Evolutionary conservation across 1,284 basidiomycete genomes (phyloP).

Genomic region (Cryptococcus deneoformans): DNA sequence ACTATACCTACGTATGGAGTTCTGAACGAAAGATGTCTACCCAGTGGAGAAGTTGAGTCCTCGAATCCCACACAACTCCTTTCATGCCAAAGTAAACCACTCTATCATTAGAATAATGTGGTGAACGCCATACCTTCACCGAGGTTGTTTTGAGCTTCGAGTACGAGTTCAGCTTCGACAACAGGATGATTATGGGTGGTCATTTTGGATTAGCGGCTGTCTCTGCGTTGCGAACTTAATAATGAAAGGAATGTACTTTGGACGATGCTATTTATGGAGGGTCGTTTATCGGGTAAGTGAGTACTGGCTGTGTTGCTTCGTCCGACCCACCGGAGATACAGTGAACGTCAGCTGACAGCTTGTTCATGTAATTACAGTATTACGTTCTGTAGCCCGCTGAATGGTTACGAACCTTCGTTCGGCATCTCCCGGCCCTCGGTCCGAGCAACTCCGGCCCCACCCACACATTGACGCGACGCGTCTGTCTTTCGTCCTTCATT

Average conservation of each 20-base stretch:
- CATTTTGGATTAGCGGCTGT: background rate
- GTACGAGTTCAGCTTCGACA: conserved; percentile 33
- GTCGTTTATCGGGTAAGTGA: too few relatives aligned
- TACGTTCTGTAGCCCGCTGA: too few relatives aligned
- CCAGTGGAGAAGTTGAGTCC: conserved; percentile 39
- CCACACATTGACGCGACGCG: too few relatives aligned
- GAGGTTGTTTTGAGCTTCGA: conserved; percentile 33
- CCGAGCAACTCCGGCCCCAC: too few relatives aligned
- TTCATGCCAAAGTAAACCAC: background rate
- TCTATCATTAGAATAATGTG: background rate
- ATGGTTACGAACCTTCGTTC: too few relatives aligned
- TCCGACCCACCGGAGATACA: too few relatives aligned
- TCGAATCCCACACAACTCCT: conserved; percentile 46
- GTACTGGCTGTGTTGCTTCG: too few relatives aligned
- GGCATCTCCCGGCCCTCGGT: too few relatives aligned
- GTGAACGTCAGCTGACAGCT: too few relatives aligned
- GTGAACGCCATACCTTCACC: conserved; percentile 37
- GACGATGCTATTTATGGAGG: background rate
- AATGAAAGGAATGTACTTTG: background rate
- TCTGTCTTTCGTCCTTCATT: too few relatives aligned
- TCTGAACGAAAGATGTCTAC: conserved; percentile 41
- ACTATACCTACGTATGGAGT: conserved; percentile 37
- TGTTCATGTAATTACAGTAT: too few relatives aligned
- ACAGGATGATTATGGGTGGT: conserved; percentile 15
- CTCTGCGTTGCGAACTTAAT: background rate